Conservation (phyloP, 2,329 filamentous ascomycete genomes). For the Ilyonectria sp. region DNA sequence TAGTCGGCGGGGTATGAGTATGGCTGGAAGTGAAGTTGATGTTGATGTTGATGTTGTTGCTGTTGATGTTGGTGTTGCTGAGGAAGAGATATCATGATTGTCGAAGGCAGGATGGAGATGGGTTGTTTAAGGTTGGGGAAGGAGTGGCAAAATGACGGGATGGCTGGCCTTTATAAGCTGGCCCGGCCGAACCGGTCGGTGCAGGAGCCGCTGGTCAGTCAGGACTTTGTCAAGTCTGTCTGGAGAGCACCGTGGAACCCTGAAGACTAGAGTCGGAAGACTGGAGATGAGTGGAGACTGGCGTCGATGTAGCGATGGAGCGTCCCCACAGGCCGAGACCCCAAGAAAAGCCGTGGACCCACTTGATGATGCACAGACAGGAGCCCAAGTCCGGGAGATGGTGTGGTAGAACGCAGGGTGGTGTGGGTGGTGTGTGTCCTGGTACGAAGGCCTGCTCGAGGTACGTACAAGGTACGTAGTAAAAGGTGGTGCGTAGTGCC, state of each 20-base stretch:
- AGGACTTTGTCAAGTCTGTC: constrained; percentile 30
- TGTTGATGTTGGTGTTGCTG: constrained; percentile 37
- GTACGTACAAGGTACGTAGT: background rate
- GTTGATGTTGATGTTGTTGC: constrained; percentile 49
- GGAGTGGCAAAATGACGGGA: constrained; percentile 46
- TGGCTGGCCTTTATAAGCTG: constrained; percentile 45
- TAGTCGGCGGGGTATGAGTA: constrained; percentile 41
- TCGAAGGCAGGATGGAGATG: constrained; percentile 33
- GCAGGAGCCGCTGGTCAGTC: constrained; percentile 17
- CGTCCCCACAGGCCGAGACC: constrained; percentile 30
- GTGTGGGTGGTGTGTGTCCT: constrained; percentile 15
- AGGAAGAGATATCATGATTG: constrained; percentile 52
- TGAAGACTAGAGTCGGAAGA: constrained; percentile 20
- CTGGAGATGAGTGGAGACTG: constrained; percentile 22
- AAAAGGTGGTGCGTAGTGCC: constrained; percentile 2
- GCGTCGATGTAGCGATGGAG: constrained; percentile 23
- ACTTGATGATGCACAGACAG: constrained; percentile 35
- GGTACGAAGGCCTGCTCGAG: constrained; percentile 16
- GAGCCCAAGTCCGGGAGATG: constrained; percentile 27
- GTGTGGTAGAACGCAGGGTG: constrained; percentile 16
- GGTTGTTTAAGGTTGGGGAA: constrained; percentile 42
- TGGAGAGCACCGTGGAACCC: constrained; percentile 23
- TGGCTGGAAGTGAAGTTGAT: constrained; percentile 35
- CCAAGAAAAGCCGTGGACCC: constrained; percentile 28
- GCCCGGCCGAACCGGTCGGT: constrained; percentile 28